Conservation (phyloP, 805 yeast genomes). For the Myxozyma sirexii region DNA sequence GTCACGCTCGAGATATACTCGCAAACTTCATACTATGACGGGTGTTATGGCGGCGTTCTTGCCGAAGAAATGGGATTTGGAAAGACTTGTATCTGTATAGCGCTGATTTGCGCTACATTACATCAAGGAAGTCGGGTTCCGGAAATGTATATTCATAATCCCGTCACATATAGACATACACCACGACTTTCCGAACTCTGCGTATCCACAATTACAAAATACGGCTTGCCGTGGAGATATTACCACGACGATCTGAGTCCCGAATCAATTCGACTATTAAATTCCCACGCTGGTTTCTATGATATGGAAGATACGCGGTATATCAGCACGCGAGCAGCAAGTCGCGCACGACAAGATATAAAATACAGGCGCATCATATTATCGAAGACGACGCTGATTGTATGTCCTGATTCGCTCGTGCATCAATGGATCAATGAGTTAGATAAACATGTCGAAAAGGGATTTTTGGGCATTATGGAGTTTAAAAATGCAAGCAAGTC, state of each 20-base stretch:
- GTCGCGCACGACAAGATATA: constrained; percentile 27
- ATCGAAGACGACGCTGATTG: constrained; percentile 58
- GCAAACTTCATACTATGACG: constrained; percentile 49
- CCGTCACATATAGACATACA: constrained; percentile 36
- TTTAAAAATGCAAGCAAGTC: constrained; percentile 5
- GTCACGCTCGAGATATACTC: constrained; percentile 40
- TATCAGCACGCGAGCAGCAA: constrained; percentile 35
- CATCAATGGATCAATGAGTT: constrained; percentile 68
- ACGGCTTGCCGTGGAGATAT: constrained; percentile 62
- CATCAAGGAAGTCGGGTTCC: constrained; percentile 56
- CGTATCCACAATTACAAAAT: constrained; percentile 47
- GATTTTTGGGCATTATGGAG: constrained; percentile 44
- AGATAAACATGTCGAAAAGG: constrained; percentile 53
- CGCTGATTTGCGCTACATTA: constrained; percentile 59
- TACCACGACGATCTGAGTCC: constrained; percentile 51
- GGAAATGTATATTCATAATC: constrained; percentile 11
- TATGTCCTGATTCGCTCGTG: constrained; percentile 67
- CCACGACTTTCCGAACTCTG: constrained; percentile 49
- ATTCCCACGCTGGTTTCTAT: constrained; percentile 51
- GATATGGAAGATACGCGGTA: constrained; percentile 36
- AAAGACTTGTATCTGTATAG: constrained; percentile 62
- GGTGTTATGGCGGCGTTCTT: constrained; percentile 63
- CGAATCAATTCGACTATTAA: constrained; percentile 46
- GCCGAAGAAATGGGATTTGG: constrained; percentile 72
- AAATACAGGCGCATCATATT: constrained; percentile 45